phyloP scores from a whole-genome alignment of 2,329 filamentous ascomycete genomes.

The Verticillium tricorpus region DNA sequence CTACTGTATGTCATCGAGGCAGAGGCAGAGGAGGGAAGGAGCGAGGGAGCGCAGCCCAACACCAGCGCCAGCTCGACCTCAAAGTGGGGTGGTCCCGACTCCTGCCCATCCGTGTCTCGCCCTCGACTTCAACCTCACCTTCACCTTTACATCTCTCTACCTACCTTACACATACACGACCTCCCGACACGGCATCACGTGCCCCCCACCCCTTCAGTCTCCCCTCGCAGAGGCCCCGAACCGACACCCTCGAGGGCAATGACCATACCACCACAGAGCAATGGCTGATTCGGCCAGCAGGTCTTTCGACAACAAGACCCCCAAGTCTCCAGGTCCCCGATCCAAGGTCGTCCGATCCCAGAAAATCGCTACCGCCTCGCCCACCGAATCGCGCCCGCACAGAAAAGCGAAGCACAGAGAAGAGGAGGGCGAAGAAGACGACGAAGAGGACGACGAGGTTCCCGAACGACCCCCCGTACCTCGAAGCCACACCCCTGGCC shows the following conservation, averaged over 20 bases:
- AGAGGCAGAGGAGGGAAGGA: background rate
- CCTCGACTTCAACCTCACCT: background rate
- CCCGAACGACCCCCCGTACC: constrained; percentile 30
- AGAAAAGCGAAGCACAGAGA: constrained; percentile 11
- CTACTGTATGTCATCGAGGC: background rate
- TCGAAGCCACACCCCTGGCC: constrained; percentile 59
- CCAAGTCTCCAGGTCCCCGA: constrained; percentile 18
- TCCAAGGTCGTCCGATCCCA: constrained; percentile 48
- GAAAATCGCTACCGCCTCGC: constrained; percentile 38
- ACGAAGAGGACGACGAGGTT: constrained; percentile 22
- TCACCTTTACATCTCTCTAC: too few relatives aligned
- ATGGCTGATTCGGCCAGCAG: constrained; percentile 17
- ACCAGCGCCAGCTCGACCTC: background rate
- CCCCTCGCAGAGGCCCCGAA: background rate
- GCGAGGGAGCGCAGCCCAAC: background rate
- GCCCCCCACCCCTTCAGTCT: background rate
- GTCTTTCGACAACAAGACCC: constrained; percentile 10
- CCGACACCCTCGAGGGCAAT: constrained; percentile 6
- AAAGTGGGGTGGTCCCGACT: background rate
- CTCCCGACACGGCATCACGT: background rate
- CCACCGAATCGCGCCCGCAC: constrained; percentile 9
- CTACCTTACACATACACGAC: background rate
- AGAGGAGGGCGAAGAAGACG: constrained; percentile 16
- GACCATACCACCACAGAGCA: constrained; percentile 10
- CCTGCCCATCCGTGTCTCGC: background rate